Evolutionary conservation across 306 rosid genomes (phyloP), one percentile per base, ranked within the genome.

Genomic region (Cicer yamashitae): DNA sequence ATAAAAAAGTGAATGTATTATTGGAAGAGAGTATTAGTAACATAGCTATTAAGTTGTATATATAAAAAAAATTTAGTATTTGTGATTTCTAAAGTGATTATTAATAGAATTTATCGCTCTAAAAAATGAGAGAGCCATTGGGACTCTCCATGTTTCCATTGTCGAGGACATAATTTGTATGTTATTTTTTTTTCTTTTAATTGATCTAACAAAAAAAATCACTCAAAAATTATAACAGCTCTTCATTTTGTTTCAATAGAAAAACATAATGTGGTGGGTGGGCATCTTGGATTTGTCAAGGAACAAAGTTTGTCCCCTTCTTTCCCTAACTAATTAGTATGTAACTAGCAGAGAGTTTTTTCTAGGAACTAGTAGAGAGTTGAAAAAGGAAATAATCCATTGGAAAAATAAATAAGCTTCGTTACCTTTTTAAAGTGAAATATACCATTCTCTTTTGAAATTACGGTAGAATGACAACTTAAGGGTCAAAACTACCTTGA

Each of bases 401-500:
- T 34, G 70, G 20, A 25, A 48, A 38, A 67, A 11, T 40, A 45
- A 53, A 13, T 56, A 45, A 50, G 69, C 75, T 39, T 45, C 41
- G 68, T 47, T 61, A 66, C 74, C 60, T 76, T 66, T 40, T 66
- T 40, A 74, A 82, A 88, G 87, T 87, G 86, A 18, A 40, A 78
- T 67, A 25, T 85, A 69, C 70, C 82, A 77, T 79, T 79, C 81
- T 59, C 75, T 53, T 39, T 44, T 60, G 80, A 44, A 77, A 59
- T 56, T 53, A 54, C 60, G 80, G 20, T 53, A 37, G 73, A 67
- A 46, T 4, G 69, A 61, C 67, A 69, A 45, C 80, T 68, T 61
- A 8, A 53, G 63, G 43, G 57, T 58, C 54, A 83, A 68, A 80
- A 47, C 85, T 76, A 57, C 64, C 20, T 67, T 54, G 48, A 59